Evolutionary conservation across 495 filamentous ascomycete genomes (phyloP).

Genomic region (Penicillium simplicissimum): DNA sequence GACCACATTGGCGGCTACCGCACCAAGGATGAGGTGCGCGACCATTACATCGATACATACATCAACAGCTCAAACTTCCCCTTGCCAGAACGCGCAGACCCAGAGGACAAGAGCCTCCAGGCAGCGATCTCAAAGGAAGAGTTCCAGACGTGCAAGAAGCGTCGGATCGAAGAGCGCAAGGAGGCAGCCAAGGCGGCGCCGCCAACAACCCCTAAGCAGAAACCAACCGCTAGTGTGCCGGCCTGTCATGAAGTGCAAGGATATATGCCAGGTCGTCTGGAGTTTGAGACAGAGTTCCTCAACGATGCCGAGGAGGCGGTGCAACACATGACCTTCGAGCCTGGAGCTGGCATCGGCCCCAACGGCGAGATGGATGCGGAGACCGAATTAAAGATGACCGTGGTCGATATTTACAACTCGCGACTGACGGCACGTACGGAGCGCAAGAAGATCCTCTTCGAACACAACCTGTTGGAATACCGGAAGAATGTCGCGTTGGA

Average conservation of each 20-base stretch:
- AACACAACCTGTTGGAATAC: constrained; percentile 91
- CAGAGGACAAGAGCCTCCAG: constrained; percentile 71
- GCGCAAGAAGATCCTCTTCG: constrained; percentile 94
- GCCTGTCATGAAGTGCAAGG: constrained; percentile 97
- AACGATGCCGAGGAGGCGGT: constrained; percentile 99
- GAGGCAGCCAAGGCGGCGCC: constrained; percentile 83
- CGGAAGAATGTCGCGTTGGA: constrained; percentile 81
- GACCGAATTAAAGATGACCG: constrained; percentile 94
- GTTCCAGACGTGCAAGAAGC: constrained; percentile 92
- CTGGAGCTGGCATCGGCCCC: constrained; percentile 86
- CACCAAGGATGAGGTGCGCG: constrained; percentile 88
- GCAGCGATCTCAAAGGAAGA: constrained; percentile 82
- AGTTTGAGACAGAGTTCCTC: constrained; percentile 96
- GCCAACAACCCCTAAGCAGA: constrained; percentile 85
- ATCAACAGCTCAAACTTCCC: constrained; percentile 82
- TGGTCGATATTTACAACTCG: constrained; percentile 98
- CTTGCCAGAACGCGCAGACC: constrained; percentile 79
- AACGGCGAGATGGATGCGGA: constrained; percentile 89
- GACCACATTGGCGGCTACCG: constrained; percentile 97
- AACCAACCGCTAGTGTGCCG: constrained; percentile 90
- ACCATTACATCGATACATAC: constrained; percentile 90
- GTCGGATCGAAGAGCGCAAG: constrained; percentile 88
- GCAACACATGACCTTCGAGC: constrained; percentile 96
- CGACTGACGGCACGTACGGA: constrained; percentile 89
- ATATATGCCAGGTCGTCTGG: constrained; percentile 96